Percentiles rank a stretch among this genome's conserved stretches.
Evolutionary conservation across 2,329 filamentous ascomycete species (phyloP).

Genomic region (Diaporthe citrichinensis): DNA sequence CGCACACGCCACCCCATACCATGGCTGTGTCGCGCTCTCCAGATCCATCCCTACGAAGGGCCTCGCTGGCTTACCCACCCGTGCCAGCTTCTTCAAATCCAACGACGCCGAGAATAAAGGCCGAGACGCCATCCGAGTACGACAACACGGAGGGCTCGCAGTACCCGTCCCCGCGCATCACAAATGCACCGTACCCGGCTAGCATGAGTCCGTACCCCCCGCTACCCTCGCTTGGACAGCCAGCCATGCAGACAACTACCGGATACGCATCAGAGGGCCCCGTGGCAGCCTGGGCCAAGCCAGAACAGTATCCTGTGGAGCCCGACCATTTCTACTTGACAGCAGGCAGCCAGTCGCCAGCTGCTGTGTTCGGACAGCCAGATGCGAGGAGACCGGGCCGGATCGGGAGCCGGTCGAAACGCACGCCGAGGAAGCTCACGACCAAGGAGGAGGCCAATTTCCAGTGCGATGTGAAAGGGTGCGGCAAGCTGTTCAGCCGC

Average conservation of each 20-base stretch:
- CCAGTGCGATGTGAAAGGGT: slow-evolving; percentile 77
- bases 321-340: slow-evolving; percentile 47
- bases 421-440: slow-evolving; percentile 66
- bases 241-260: slow-evolving; percentile 46
- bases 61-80: slow-evolving; percentile 51
- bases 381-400: slow-evolving; percentile 46
- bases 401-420: slow-evolving; percentile 50
- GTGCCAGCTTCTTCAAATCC: slow-evolving; percentile 43
- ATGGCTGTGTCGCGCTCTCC: slow-evolving; percentile 49
- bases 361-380: slow-evolving; percentile 45
- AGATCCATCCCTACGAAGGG: slow-evolving; percentile 48
- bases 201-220: slow-evolving; percentile 47
- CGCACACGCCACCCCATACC: slow-evolving; percentile 42
- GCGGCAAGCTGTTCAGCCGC: slow-evolving; percentile 84
- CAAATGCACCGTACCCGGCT: slow-evolving; percentile 51
- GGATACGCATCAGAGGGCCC: slow-evolving; percentile 57
- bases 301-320: slow-evolving; percentile 54
- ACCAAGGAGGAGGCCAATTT: slow-evolving; percentile 80
- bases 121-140: slow-evolving; percentile 55
- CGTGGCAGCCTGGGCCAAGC: slow-evolving; percentile 55
- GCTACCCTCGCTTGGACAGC: slow-evolving; percentile 26
- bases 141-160: slow-evolving; percentile 54
- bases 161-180: slow-evolving; percentile 57
- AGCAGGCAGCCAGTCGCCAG: slow-evolving; percentile 40
- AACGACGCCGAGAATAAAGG: slow-evolving; percentile 55